Evolutionary conservation across 106 monocot genomes (phyloP), one percentile per base, ranked within the genome.

Genomic region (Alisma plantagoaquatica): DNA sequence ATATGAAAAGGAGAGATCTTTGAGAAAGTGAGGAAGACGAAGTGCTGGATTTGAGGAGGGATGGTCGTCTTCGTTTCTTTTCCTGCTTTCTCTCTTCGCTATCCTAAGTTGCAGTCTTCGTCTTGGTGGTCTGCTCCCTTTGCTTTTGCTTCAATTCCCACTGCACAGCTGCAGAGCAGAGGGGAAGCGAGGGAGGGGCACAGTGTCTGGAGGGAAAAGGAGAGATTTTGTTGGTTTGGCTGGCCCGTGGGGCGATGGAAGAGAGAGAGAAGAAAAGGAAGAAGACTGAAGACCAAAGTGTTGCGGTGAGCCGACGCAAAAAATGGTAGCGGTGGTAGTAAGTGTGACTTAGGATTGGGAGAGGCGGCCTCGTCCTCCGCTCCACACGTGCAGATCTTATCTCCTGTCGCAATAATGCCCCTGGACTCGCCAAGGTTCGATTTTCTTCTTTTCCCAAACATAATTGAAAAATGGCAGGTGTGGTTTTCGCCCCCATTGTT

Each of bases 361-460:
- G 30, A 1, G 44, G 27, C 47, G 46, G 31, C 46, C n/a, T 10
- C 2, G 8, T 24, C 41, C 41, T 3, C 5, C 14, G 46, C 43
- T 20, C 46, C 60, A 46, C 60, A 60, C 60, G 60, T 60, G 60
- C 43, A 46, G 29, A n/a, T 20, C 41, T 12, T 30, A 26, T 18
- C 46, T 9, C 48, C 19, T 62, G n/a, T n/a, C 23, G 10, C 60
- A n/a, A 15, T 8, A 32, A 18, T 33, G 17, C 33, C 12, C 48
- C n/a, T 48, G 21, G 23, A 48, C 48, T 20, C 2, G 48, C 12
- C 48, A 16, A 3, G 48, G 3, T 3, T 3, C 25, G 48, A 24
- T 19, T 24, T 24, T 23, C 10, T 48, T 48, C 11, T n/a, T 16
- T 10, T 24, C 10, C 22, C 6, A 20, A 48, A 16, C 22, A 23